Evolutionary conservation across 306 rosid species (phyloP).

Genomic region (Malus sieversii): DNA sequence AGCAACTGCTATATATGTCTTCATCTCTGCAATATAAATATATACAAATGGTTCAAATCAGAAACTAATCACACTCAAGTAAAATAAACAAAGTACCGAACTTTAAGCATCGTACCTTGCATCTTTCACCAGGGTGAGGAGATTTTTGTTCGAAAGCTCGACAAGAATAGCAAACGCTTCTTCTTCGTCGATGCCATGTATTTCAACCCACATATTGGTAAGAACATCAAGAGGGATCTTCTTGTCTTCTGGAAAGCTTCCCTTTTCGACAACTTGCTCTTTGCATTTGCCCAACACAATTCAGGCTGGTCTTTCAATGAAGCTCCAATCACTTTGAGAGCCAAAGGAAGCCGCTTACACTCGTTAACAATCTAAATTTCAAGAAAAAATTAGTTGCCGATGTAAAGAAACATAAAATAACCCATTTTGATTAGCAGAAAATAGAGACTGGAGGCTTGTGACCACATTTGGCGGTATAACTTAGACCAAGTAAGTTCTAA

Average conservation of each 20-base stretch:
- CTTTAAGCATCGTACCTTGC: constrained; percentile 33
- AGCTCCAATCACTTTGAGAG: constrained; percentile 94
- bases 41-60: constrained; percentile 6
- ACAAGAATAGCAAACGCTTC: constrained; percentile 70
- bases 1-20: constrained; percentile 57
- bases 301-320: constrained; percentile 61
- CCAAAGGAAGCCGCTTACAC: constrained; percentile 78
- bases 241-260: constrained; percentile 82
- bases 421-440: neutral
- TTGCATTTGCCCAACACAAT: constrained; percentile 71
- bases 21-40: constrained; percentile 46
- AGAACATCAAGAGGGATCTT: constrained; percentile 80
- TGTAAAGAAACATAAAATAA: neutral
- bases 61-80: neutral
- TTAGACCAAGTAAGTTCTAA: too few species aligned
- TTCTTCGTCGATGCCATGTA: constrained; percentile 55
- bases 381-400: neutral
- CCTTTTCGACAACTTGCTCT: constrained; percentile 61
- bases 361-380: constrained; percentile 56
- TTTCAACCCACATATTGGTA: constrained; percentile 77
- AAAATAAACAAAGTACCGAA: neutral
- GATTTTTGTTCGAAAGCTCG: constrained; percentile 78
- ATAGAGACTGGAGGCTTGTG: neutral
- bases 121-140: constrained; percentile 66
- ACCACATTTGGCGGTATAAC: too few species aligned